Evolutionary conservation across 2,329 filamentous ascomycete species (phyloP).

Genomic region (Ascochyta viciae-villosae): DNA sequence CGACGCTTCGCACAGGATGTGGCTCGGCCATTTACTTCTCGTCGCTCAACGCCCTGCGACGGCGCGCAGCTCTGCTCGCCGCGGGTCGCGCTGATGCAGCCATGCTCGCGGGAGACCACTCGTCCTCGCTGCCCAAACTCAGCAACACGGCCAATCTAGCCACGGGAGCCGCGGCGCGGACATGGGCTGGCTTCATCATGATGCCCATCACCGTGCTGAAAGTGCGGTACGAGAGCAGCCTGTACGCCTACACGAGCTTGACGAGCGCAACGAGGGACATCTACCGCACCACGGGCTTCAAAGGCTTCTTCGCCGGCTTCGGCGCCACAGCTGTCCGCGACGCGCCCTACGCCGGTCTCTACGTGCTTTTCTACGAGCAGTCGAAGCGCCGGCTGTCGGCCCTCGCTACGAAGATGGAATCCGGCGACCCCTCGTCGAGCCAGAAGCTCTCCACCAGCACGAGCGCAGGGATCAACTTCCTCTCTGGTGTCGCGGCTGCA

Average conservation of each 20-base stretch:
- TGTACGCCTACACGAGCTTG: slow-evolving; percentile 84
- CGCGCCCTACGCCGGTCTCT: slow-evolving; percentile 94
- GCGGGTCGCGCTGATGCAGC: slow-evolving; percentile 23
- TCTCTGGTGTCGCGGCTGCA: slow-evolving; percentile 80
- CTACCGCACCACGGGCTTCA: slow-evolving; percentile 71
- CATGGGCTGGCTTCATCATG: slow-evolving; percentile 85
- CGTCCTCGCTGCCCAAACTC: slow-evolving; percentile 80
- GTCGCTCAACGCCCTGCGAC: slow-evolving; percentile 82
- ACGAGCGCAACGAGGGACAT: slow-evolving; percentile 77
- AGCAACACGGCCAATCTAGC: slow-evolving; percentile 84
- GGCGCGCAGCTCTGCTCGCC: slow-evolving; percentile 59
- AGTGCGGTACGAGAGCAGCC: slow-evolving; percentile 88
- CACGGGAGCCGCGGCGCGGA: slow-evolving; percentile 83
- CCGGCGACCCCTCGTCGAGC: slow-evolving; percentile 22
- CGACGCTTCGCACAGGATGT: slow-evolving; percentile 89
- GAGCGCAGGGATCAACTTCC: slow-evolving; percentile 80
- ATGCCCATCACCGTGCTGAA: slow-evolving; percentile 98
- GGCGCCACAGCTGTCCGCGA: slow-evolving; percentile 92
- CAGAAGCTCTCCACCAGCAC: slow-evolving; percentile 40
- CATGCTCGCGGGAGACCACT: slow-evolving; percentile 47
- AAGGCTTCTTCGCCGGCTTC: slow-evolving; percentile 92
- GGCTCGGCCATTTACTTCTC: slow-evolving; percentile 96
- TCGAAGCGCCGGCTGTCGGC: slow-evolving; percentile 69
- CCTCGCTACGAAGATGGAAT: slow-evolving; percentile 41
- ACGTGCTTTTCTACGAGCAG: slow-evolving; percentile 92